phyloP scores from a whole-genome alignment of 805 yeast genomes.

The Myxozyma nipponensis region DNA sequence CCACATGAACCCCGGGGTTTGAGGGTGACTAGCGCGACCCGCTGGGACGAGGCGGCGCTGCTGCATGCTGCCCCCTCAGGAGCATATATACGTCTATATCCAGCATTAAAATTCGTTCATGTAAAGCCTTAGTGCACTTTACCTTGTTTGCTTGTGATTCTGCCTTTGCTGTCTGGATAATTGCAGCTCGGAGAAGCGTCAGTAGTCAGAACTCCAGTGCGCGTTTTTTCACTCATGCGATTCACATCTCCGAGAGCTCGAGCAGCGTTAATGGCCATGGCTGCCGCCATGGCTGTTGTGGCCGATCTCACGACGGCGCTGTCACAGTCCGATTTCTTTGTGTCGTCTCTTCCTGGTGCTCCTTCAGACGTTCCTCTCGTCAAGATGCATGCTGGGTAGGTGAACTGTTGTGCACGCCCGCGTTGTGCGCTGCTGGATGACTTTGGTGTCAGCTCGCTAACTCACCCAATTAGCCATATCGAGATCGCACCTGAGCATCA shows the following conservation, averaged over 20 bases:
- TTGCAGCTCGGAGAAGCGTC: too few species aligned
- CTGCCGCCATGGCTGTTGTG: slow-evolving; percentile 1
- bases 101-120: too few species aligned
- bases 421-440: slow-evolving; percentile 40
- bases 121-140: too few species aligned
- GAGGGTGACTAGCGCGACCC: too few species aligned
- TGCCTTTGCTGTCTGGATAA: too few species aligned
- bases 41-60: too few species aligned
- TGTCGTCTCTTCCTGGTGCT: slow-evolving; percentile 37
- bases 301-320: slow-evolving; percentile 12
- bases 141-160: too few species aligned
- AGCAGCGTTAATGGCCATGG: neutral
- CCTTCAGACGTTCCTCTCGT: slow-evolving; percentile 35
- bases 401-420: slow-evolving; percentile 28
- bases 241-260: neutral
- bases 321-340: slow-evolving; percentile 33
- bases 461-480: slow-evolving; percentile 49
- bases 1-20: too few species aligned
- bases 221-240: too few species aligned
- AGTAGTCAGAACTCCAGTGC: too few species aligned
- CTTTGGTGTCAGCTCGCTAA: slow-evolving; percentile 34
- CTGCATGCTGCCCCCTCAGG: too few species aligned
- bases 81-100: too few species aligned
- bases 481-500: slow-evolving; percentile 51
- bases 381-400: slow-evolving; percentile 46